A percentile compares a stretch with the other conserved stretches of the same genome.
Conservation (phyloP, 352 stramenopile genomes). For the Phytopythium mirpurense region DNA sequence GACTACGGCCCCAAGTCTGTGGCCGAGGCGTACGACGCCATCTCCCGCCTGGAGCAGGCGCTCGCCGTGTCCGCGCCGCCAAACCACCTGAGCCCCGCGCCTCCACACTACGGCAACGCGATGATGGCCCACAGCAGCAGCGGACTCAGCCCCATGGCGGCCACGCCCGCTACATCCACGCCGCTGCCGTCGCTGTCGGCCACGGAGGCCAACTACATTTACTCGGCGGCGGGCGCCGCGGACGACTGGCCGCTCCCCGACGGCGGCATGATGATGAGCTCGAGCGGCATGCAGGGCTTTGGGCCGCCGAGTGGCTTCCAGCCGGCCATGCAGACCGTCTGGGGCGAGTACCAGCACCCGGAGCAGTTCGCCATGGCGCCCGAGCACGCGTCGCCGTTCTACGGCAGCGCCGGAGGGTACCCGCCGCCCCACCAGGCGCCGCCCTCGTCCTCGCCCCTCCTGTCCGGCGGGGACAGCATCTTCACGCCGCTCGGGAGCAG, state of each 20-base stretch:
- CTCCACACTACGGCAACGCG: neutral
- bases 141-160: conserved; percentile 1
- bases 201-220: conserved; percentile 32
- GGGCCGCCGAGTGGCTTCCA: conserved; percentile 2
- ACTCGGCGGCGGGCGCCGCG: conserved; percentile 19
- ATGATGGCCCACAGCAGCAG: neutral
- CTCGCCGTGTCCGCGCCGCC: conserved; percentile 13
- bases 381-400: neutral
- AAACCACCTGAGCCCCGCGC: neutral
- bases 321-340: conserved; percentile 17
- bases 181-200: conserved; percentile 27
- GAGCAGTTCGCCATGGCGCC: neutral
- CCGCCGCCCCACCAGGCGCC: neutral
- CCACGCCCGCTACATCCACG: neutral
- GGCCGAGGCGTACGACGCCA: conserved; percentile 42
- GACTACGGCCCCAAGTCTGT: conserved; percentile 47
- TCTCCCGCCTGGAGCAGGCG: conserved; percentile 52
- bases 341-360: conserved; percentile 19
- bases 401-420: neutral
- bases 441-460: neutral
- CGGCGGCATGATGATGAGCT: conserved; percentile 3
- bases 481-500: conserved; percentile 2
- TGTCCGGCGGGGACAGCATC: neutral
- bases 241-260: conserved; percentile 11
- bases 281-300: conserved; percentile 3